Percentiles rank a stretch among this genome's conserved stretches.
Conservation (phyloP, 179 eudicot genomes). For the Spergularia azorica region DNA sequence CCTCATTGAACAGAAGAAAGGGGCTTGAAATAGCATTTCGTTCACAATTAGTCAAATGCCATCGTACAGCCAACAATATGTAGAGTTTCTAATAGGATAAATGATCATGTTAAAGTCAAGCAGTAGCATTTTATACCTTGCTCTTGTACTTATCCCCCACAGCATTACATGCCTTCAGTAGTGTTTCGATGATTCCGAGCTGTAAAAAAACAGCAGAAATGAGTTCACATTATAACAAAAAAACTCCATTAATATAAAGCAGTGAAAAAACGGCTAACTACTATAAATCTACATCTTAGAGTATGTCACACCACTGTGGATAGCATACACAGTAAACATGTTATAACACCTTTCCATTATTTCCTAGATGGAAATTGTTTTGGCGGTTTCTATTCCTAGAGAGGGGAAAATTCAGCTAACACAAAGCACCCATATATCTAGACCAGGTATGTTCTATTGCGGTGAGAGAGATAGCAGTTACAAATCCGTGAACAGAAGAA, state of each 20-base stretch:
- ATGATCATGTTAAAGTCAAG: background rate
- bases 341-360: too few species aligned
- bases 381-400: too few species aligned
- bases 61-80: background rate
- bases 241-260: background rate
- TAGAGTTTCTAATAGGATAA: background rate
- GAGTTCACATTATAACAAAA: background rate
- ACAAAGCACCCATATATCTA: too few species aligned
- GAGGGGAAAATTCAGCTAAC: too few species aligned
- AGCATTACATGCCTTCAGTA: slow-evolving; percentile 71
- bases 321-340: background rate
- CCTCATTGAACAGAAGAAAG: background rate
- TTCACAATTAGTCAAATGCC: background rate
- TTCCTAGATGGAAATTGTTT: too few species aligned
- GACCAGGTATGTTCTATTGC: too few species aligned
- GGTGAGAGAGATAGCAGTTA: too few species aligned
- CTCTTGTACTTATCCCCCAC: slow-evolving; percentile 44
- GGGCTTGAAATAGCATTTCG: background rate
- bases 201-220: slow-evolving; percentile 32
- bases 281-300: background rate
- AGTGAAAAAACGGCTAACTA: background rate
- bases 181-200: slow-evolving; percentile 69
- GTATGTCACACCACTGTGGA: too few species aligned
- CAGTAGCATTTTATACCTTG: slow-evolving; percentile 45
- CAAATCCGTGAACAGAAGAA: background rate